phyloP scores from a whole-genome alignment of 2,329 filamentous ascomycete species.

The Colletotrichum tanaceti region DNA sequence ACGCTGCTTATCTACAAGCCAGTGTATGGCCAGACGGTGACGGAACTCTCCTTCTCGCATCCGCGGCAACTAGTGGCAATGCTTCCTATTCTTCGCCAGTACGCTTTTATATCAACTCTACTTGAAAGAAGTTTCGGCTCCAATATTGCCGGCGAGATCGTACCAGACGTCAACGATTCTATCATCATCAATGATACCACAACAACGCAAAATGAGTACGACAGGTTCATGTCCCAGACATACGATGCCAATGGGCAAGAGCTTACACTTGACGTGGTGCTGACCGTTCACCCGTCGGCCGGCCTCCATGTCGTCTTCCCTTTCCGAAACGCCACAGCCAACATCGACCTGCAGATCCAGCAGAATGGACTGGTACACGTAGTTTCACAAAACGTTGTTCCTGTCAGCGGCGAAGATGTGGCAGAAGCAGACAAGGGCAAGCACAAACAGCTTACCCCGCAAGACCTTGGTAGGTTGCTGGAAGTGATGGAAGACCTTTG shows the following conservation, averaged over 20 bases:
- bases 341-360: slow-evolving; percentile 68
- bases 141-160: slow-evolving; percentile 29
- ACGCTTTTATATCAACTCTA: slow-evolving; percentile 75
- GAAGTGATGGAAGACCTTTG: slow-evolving; percentile 65
- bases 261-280: slow-evolving; percentile 62
- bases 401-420: slow-evolving; percentile 37
- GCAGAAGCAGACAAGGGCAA: slow-evolving; percentile 43
- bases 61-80: slow-evolving; percentile 80
- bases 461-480: slow-evolving; percentile 58
- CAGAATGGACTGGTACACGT: slow-evolving; percentile 70
- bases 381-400: slow-evolving; percentile 66
- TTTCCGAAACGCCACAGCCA: slow-evolving; percentile 60
- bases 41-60: slow-evolving; percentile 79
- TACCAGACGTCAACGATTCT: slow-evolving; percentile 47
- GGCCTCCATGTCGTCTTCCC: slow-evolving; percentile 67
- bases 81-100: slow-evolving; percentile 80
- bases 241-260: slow-evolving; percentile 31
- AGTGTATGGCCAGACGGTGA: slow-evolving; percentile 75
- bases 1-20: slow-evolving; percentile 77
- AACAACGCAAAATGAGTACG: slow-evolving; percentile 50
- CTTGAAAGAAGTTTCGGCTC: slow-evolving; percentile 68
- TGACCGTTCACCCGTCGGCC: slow-evolving; percentile 62
- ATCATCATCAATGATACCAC: slow-evolving; percentile 40
- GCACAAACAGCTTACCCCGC: slow-evolving; percentile 52
- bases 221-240: slow-evolving; percentile 46